Base-by-base conservation (phyloP, 495 filamentous ascomycete genomes). In the Penicillium cinerascens region DNA sequence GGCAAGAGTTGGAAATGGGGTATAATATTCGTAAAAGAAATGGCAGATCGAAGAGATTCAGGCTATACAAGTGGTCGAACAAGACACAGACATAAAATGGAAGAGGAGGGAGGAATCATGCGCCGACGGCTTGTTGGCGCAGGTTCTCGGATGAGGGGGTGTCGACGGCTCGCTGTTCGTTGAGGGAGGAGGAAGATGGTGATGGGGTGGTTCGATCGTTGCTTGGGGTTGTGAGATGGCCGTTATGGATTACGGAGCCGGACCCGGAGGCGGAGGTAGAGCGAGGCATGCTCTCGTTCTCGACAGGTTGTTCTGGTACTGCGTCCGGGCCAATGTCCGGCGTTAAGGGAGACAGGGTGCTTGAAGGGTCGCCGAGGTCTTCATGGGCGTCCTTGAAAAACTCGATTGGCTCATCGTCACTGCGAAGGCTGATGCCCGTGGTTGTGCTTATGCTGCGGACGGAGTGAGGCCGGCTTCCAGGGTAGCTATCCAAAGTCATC, bases 361-460 rank as follows among this genome's bases (percentile, higher is more conserved):
- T 44, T 21, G 23, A 47, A 16, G 51, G 42, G 11, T 56, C 52
- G 17, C 33, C 33, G 26, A 60, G 29, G 11, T 46, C 44, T 46
- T 67, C 61, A 1, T 52, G 54, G 3, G 59, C 58, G 35, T 68
- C 67, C 22, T 54, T 65, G 40, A 60, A 61, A 25, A 48, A 57
- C n/a, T 67, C 65, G 1, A 45, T 37, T 0, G 44, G 44, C 23
- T 66, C 67, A 26, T 71, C 72, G 10, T 54, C 45, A 26, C 47
- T 62, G 20, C 52, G 61, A 20, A 65, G 41, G 41, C 72, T 73
- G 42, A 62, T 44, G n/a, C 60, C 55, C 1, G 75, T 71, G 3
- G 64, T 64, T 1, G 69, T 77, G 58, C 72, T 79, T 17, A 45
- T 58, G 51, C 70, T 74, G 37, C 67, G 60, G 10, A 69, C 36